Conservation (phyloP, 768 basidiomycete species). For the Leccinum uliginosum region DNA sequence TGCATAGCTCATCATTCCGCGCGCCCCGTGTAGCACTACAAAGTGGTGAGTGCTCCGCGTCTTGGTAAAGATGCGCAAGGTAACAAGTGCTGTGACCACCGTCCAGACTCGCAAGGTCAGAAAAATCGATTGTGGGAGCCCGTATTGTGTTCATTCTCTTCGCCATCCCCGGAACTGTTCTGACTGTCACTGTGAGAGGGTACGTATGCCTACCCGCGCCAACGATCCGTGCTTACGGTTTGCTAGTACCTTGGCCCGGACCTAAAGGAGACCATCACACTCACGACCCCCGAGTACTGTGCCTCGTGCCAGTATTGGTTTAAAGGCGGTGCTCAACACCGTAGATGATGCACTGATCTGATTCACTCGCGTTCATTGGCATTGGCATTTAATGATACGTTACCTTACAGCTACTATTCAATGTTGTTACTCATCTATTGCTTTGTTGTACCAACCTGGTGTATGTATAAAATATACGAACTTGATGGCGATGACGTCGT, state of each 20-base stretch:
- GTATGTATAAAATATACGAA: conserved; percentile 13
- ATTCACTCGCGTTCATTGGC: conserved; percentile 3
- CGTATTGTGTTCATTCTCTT: conserved; percentile 38
- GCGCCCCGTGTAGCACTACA: conserved; percentile 52
- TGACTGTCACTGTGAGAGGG: conserved; percentile 43
- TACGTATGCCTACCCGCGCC: conserved; percentile 20
- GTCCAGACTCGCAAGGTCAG: conserved; percentile 31
- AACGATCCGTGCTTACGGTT: conserved; percentile 1
- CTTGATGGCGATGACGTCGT: conserved; percentile 14
- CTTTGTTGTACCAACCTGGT: conserved; percentile 21
- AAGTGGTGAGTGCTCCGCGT: conserved; percentile 48
- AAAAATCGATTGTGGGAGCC: conserved; percentile 33
- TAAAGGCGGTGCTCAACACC: conserved; percentile 40
- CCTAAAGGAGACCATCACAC: conserved; percentile 53
- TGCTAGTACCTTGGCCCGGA: conserved; percentile 66
- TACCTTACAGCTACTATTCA: conserved; percentile 28
- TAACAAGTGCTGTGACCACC: conserved; percentile 3
- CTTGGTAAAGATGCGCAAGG: conserved; percentile 10
- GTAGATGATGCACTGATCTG: conserved; percentile 24
- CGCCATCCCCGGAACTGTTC: conserved; percentile 39
- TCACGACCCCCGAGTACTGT: conserved; percentile 50
- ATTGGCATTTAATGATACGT: conserved; percentile 18
- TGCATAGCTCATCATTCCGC: conserved; percentile 6
- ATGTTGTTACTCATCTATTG: conserved; percentile 7
- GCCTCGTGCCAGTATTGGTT: conserved; percentile 57